Percentiles rank a stretch among this genome's conserved stretches.
These are phyloP conservation scores for Chaetomium cochliodes DNA, from an alignment of 495 filamentous ascomycete species.

Conservation along the genomic window DNA sequence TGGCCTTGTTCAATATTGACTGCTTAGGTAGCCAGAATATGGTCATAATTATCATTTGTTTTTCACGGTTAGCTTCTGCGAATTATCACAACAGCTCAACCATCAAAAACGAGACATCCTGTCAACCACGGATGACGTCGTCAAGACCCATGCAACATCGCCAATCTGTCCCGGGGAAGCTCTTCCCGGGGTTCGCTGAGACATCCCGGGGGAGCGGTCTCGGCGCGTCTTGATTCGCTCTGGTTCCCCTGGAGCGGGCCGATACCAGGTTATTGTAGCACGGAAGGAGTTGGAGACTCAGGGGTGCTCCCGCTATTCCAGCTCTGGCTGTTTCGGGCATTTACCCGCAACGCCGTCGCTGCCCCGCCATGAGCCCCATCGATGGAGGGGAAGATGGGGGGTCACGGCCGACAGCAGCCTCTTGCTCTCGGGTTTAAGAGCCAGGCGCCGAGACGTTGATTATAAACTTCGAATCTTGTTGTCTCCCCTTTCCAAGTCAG, in stretches of 20 bases:
- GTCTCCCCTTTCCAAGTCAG: background rate
- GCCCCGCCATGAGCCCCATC: constrained; percentile 29
- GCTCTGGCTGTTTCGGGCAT: constrained; percentile 28
- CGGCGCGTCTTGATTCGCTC: constrained; percentile 8
- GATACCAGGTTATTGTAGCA: constrained; percentile 11
- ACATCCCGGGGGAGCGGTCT: background rate
- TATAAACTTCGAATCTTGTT: background rate
- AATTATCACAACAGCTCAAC: background rate
- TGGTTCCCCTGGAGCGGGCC: background rate
- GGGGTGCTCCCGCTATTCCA: background rate
- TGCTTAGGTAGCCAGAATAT: background rate
- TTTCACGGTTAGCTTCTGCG: background rate
- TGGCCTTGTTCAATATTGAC: background rate
- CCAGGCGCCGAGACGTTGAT: constrained; percentile 5
- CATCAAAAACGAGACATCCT: no score
- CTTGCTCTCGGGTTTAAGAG: constrained; percentile 17
- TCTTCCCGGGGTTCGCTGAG: constrained; percentile 18
- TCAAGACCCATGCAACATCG: constrained; percentile 1
- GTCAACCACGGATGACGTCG: constrained; percentile 10
- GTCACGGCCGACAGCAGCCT: background rate
- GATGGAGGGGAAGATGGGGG: constrained; percentile 18
- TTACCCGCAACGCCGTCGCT: constrained; percentile 35
- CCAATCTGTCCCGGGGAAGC: constrained; percentile 23
- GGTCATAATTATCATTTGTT: background rate
- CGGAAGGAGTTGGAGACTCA: background rate